These are phyloP conservation scores for Lepiota venenata DNA, from an alignment of 768 basidiomycete species.

Conservation along the genomic window DNA sequence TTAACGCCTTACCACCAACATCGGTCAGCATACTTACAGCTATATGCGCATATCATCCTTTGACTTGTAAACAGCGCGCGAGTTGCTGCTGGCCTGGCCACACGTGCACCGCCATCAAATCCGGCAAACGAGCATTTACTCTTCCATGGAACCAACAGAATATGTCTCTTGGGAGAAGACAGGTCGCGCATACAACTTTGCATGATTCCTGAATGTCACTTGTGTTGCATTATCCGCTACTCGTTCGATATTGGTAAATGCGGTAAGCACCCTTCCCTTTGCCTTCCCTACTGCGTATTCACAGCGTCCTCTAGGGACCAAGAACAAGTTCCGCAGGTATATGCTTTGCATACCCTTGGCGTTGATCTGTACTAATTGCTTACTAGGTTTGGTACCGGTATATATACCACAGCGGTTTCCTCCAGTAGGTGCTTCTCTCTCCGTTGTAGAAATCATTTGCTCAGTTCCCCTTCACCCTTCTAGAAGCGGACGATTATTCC, in stretches of 20 bases:
- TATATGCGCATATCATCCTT: background rate
- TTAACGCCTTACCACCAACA: conserved; percentile 45
- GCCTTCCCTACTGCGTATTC: background rate
- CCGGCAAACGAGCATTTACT: conserved; percentile 54
- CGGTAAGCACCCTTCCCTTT: conserved; percentile 32
- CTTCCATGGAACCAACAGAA: conserved; percentile 66
- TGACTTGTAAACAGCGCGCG: conserved; percentile 22
- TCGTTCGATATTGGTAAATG: conserved; percentile 61
- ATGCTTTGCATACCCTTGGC: too few species aligned
- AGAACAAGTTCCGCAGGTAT: conserved; percentile 46
- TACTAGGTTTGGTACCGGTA: conserved; percentile 61
- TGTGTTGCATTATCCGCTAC: conserved; percentile 54
- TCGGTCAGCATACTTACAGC: conserved; percentile 29
- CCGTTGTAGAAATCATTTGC: background rate
- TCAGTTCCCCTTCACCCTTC: background rate
- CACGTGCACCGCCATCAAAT: conserved; percentile 17
- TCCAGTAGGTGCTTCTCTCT: conserved; percentile 45
- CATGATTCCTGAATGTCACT: conserved; percentile 41
- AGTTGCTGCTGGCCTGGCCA: conserved; percentile 22
- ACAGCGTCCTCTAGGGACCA: conserved; percentile 34
- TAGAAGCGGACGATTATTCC: conserved; percentile 68
- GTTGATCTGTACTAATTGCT: background rate
- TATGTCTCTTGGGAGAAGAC: conserved; percentile 56
- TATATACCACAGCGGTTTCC: conserved; percentile 64
- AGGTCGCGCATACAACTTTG: conserved; percentile 45